Percentiles rank a stretch among this genome's conserved stretches.
phyloP scores from a whole-genome alignment of 106 monocot genomes.

The Dioscorea alata region DNA sequence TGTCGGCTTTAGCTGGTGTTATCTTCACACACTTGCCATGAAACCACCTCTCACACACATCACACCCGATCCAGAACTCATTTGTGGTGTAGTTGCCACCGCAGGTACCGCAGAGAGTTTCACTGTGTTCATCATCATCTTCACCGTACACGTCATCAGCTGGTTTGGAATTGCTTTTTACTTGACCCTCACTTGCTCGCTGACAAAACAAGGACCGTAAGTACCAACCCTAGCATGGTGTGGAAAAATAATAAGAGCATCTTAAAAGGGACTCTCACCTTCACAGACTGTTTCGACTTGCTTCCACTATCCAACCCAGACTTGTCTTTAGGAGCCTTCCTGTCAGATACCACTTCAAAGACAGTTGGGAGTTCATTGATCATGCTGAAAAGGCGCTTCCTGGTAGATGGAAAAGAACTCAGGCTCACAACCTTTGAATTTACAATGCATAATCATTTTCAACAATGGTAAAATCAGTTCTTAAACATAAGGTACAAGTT shows the following conservation, averaged over 20 bases:
- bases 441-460: not conserved
- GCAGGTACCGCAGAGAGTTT: conserved; percentile 48
- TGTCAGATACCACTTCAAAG: conserved; percentile 39
- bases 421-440: not conserved
- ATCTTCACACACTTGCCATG: conserved; percentile 62
- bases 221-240: too few relatives aligned
- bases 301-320: conserved; percentile 33
- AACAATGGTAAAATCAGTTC: too few relatives aligned
- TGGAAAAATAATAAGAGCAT: too few relatives aligned
- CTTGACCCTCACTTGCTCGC: conserved; percentile 34
- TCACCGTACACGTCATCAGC: conserved; percentile 30
- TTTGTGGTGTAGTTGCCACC: conserved; percentile 40
- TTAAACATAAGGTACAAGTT: too few relatives aligned
- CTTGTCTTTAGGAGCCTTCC: conserved; percentile 31
- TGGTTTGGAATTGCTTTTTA: conserved; percentile 32
- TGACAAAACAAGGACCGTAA: not conserved
- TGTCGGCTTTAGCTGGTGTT: conserved; percentile 55
- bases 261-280: conserved; percentile 11
- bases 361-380: conserved; percentile 47
- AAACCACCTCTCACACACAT: conserved; percentile 55
- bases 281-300: conserved; percentile 24
- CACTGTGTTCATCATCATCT: conserved; percentile 46
- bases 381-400: conserved; percentile 44
- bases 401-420: conserved; percentile 1
- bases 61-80: conserved; percentile 59